Evolutionary conservation across 2,329 filamentous ascomycete species (phyloP).

Genomic region (Aspergillus aculeatus): DNA sequence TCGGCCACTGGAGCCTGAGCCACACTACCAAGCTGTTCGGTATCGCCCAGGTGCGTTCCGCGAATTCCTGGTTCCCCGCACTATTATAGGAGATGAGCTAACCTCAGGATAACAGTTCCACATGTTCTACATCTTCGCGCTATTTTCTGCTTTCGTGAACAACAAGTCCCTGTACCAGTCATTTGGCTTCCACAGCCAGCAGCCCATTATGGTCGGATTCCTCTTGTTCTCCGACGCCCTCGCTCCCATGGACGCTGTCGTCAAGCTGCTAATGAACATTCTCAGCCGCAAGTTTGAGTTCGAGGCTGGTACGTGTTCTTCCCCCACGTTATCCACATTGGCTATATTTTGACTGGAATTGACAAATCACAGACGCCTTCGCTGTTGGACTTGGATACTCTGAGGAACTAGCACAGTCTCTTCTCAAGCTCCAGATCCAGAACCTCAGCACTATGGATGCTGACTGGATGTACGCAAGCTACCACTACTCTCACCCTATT

Average conservation of each 20-base stretch:
- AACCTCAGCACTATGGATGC: slow-evolving; percentile 98
- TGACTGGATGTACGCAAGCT: slow-evolving; percentile 96
- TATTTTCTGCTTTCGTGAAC: slow-evolving; percentile 97
- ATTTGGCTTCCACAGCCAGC: slow-evolving; percentile 81
- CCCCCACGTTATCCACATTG: neutral
- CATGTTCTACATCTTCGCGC: slow-evolving; percentile 92
- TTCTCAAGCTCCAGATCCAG: slow-evolving; percentile 97
- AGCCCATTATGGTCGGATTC: slow-evolving; percentile 95
- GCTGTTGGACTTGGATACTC: slow-evolving; percentile 81
- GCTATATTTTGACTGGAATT: slow-evolving; percentile 19
- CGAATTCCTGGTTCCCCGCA: no score
- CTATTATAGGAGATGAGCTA: neutral
- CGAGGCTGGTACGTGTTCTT: slow-evolving; percentile 66
- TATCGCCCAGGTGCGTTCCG: slow-evolving; percentile 70
- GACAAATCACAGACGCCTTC: slow-evolving; percentile 65
- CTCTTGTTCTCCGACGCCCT: slow-evolving; percentile 97
- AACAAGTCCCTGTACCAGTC: slow-evolving; percentile 86
- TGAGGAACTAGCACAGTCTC: slow-evolving; percentile 75
- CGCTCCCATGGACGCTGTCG: slow-evolving; percentile 86
- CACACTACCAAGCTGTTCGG: slow-evolving; percentile 90
- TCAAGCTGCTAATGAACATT: slow-evolving; percentile 95
- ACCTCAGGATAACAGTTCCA: slow-evolving; percentile 61
- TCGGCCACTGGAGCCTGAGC: slow-evolving; percentile 94
- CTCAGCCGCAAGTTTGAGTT: slow-evolving; percentile 94
- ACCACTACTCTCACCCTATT: slow-evolving; percentile 98